Percentiles rank a stretch among this genome's conserved stretches.
Conservation (phyloP, 768 basidiomycete species). For the Tulasnella sp. region DNA sequence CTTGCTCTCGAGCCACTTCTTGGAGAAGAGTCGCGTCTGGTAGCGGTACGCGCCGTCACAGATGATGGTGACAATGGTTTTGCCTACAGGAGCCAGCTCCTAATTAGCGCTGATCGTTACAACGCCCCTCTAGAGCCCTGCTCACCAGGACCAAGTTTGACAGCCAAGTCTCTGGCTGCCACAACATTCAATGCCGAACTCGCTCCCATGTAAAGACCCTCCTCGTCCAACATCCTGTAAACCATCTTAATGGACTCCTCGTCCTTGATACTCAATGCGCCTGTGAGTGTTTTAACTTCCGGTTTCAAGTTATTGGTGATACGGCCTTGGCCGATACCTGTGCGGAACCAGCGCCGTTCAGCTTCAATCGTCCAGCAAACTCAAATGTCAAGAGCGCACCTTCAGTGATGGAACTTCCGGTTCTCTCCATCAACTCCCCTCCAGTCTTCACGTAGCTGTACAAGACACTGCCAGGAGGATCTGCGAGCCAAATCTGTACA, state of each 20-base stretch:
- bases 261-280: slow-evolving; percentile 80
- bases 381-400: slow-evolving; percentile 34
- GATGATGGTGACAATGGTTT: slow-evolving; percentile 76
- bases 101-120: neutral
- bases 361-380: neutral
- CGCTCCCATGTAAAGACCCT: slow-evolving; percentile 91
- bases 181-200: slow-evolving; percentile 92
- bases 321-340: slow-evolving; percentile 95
- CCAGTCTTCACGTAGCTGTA: slow-evolving; percentile 73
- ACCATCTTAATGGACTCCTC: slow-evolving; percentile 86
- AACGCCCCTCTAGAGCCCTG: slow-evolving; percentile 4
- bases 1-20: slow-evolving; percentile 80
- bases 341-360: neutral
- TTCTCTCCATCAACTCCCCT: slow-evolving; percentile 60
- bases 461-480: slow-evolving; percentile 92
- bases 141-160: slow-evolving; percentile 70
- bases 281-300: slow-evolving; percentile 64
- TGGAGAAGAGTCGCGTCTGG: slow-evolving; percentile 91
- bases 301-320: slow-evolving; percentile 84
- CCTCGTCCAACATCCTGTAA: slow-evolving; percentile 81
- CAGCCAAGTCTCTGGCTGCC: slow-evolving; percentile 80
- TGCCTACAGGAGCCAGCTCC: slow-evolving; percentile 37
- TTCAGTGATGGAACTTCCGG: slow-evolving; percentile 86
- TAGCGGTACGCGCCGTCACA: slow-evolving; percentile 95
- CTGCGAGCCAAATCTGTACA: slow-evolving; percentile 87